Percentiles rank a stretch among this genome's conserved stretches.
These are phyloP conservation scores for Persicaria maculosa DNA, from an alignment of 148 eudicot species.

Conservation along the genomic window DNA sequence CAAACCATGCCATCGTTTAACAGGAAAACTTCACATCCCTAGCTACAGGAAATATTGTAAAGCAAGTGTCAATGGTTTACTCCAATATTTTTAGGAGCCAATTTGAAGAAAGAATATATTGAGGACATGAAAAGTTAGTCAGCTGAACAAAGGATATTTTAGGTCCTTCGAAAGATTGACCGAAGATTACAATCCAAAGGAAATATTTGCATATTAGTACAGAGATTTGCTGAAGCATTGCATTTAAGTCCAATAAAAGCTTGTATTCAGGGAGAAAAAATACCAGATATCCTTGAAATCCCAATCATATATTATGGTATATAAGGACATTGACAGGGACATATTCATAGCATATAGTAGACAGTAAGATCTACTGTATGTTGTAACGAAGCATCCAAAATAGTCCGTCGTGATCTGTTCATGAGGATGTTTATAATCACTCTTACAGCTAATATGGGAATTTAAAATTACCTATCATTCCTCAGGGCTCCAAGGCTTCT, in stretches of 20 bases:
- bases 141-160: not conserved
- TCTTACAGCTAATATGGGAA: not conserved
- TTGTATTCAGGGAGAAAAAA: not conserved
- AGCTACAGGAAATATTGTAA: not conserved
- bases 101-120: not conserved
- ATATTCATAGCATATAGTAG: not conserved
- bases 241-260: not conserved
- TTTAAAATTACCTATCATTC: slow-evolving; percentile 57
- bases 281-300: not conserved
- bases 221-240: not conserved
- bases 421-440: not conserved
- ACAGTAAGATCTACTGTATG: not conserved
- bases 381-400: not conserved
- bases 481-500: slow-evolving; percentile 77
- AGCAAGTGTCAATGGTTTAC: not conserved
- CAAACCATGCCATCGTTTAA: not conserved
- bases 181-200: not conserved
- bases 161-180: not conserved
- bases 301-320: not conserved
- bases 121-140: not conserved
- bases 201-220: not conserved
- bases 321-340: not conserved
- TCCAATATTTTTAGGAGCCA: not conserved
- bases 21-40: not conserved
- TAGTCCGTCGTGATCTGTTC: not conserved